phyloP scores from a whole-genome alignment of 1,284 basidiomycete species.

The Leccinum insolens region DNA sequence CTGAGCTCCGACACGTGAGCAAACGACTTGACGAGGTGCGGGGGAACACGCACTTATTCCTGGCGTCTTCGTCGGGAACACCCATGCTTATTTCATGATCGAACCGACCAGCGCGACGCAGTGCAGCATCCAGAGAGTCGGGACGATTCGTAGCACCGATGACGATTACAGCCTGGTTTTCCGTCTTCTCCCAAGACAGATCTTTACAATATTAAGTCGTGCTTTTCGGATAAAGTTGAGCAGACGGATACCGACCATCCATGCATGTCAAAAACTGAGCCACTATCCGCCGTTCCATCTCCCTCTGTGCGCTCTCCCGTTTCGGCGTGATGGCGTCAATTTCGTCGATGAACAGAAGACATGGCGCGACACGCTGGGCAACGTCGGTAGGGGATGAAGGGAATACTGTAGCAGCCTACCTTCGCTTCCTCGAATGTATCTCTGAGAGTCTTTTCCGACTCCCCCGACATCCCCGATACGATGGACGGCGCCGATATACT shows the following conservation, averaged over 20 bases:
- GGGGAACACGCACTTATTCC: conserved; percentile 74
- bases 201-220: conserved; percentile 47
- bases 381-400: conserved; percentile 6
- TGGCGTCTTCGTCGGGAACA: conserved; percentile 81
- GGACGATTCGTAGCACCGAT: conserved; percentile 97
- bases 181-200: conserved; percentile 89
- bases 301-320: conserved; percentile 93
- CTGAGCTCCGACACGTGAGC: conserved; percentile 39
- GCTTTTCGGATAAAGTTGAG: neutral
- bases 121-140: conserved; percentile 91
- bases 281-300: conserved; percentile 98
- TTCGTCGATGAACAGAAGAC: conserved; percentile 68
- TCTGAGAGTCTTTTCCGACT: conserved; percentile 93
- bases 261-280: conserved; percentile 98
- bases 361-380: conserved; percentile 76
- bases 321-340: conserved; percentile 97
- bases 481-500: conserved; percentile 93
- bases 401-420: conserved; percentile 32
- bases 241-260: conserved; percentile 72
- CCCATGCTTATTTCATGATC: conserved; percentile 99
- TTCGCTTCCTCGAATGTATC: conserved; percentile 98
- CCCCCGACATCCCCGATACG: conserved; percentile 97
- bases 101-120: conserved; percentile 92
- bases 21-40: neutral
- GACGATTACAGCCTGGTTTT: conserved; percentile 89